Conservation (phyloP, 106 monocot genomes). For the Allium cepa region DNA sequence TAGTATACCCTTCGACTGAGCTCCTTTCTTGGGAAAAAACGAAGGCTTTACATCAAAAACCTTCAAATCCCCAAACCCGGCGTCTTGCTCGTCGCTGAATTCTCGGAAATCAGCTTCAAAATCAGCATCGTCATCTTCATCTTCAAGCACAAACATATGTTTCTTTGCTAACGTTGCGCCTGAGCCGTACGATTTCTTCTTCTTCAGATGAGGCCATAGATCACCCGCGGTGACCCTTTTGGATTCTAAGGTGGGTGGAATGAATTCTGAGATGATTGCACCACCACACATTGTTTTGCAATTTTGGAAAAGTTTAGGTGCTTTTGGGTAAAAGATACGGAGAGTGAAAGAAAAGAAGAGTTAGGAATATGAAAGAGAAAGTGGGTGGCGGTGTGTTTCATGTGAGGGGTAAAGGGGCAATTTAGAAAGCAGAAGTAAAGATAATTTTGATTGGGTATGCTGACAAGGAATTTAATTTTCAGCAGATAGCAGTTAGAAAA, state of each 20-base stretch:
- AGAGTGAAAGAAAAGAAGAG: background rate
- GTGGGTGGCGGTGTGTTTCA: background rate
- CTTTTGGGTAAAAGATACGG: background rate
- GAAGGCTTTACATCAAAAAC: conserved; percentile 22
- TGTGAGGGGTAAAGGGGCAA: background rate
- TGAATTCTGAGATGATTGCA: conserved; percentile 18
- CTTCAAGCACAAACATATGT: conserved; percentile 9
- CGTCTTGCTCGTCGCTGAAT: conserved; percentile 7
- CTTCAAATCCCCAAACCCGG: conserved; percentile 13
- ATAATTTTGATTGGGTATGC: background rate
- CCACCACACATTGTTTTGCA: conserved; percentile 22
- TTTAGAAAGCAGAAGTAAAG: background rate
- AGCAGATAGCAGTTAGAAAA: no score
- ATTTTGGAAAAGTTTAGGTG: background rate
- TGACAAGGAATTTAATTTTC: no score
- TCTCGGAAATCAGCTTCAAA: conserved; percentile 34
- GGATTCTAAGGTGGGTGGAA: conserved; percentile 2
- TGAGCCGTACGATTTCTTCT: conserved; percentile 1
- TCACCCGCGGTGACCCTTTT: conserved; percentile 23
- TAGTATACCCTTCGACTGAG: background rate
- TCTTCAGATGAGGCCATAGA: conserved; percentile 35
- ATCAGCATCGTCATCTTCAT: conserved; percentile 31
- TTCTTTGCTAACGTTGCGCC: conserved; percentile 8
- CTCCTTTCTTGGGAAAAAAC: conserved; percentile 3
- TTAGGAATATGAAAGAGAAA: background rate